Evolutionary conservation across 129 eudicot genomes (phyloP).

Genomic region (Flaveria brownii): DNA sequence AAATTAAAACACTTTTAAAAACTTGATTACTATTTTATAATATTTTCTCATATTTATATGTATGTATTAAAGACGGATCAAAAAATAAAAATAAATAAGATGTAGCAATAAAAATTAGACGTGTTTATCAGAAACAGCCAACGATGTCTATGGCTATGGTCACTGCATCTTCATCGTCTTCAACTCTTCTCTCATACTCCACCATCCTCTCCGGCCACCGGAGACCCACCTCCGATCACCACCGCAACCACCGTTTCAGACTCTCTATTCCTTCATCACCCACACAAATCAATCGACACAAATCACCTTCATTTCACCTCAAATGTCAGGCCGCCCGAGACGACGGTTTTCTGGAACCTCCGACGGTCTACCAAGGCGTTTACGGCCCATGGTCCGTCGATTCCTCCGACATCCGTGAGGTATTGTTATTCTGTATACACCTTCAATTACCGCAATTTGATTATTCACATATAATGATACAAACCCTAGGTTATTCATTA

Average conservation of each 20-base stretch:
- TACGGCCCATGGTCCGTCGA: slow-evolving; percentile 92
- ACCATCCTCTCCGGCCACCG: not conserved
- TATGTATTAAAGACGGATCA: no score
- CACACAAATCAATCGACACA: slow-evolving; percentile 3
- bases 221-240: slow-evolving; percentile 17
- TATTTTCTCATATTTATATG: no score
- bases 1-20: no score
- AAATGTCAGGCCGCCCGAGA: slow-evolving; percentile 51
- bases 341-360: slow-evolving; percentile 22
- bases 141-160: slow-evolving; percentile 35
- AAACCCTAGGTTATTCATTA: not conserved
- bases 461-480: not conserved
- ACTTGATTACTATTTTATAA: no score
- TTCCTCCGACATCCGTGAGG: slow-evolving; percentile 74
- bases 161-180: slow-evolving; percentile 23
- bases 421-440: slow-evolving; percentile 18
- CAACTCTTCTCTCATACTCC: slow-evolving; percentile 18
- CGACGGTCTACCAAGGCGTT: slow-evolving; percentile 61
- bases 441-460: not conserved
- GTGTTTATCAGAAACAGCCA: no score
- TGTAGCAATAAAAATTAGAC: no score
- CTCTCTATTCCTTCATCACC: not conserved
- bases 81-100: no score
- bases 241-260: slow-evolving; percentile 16
- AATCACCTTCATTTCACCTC: not conserved